Evolutionary conservation across 2,329 filamentous ascomycete species (phyloP).

Genomic region (Aspergillus pseudonomiae): DNA sequence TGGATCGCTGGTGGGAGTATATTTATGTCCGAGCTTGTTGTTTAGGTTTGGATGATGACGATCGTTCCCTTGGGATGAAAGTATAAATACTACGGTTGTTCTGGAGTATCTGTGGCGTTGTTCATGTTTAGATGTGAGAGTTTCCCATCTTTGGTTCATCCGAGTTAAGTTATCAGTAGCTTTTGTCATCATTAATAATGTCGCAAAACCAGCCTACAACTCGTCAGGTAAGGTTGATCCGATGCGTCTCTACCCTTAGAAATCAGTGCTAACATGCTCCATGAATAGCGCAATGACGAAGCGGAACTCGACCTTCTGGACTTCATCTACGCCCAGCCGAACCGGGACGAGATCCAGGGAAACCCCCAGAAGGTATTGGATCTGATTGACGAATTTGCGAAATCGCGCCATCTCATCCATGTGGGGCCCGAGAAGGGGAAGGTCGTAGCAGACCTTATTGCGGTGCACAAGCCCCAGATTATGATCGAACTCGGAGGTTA

Average conservation of each 20-base stretch:
- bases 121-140: not conserved
- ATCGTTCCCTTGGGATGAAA: not conserved
- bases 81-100: not conserved
- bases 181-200: not conserved
- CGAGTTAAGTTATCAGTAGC: not conserved
- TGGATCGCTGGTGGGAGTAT: not conserved
- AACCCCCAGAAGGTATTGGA: conserved; percentile 66
- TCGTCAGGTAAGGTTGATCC: not conserved
- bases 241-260: not conserved
- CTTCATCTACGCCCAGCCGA: conserved; percentile 65
- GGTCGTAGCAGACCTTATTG: conserved; percentile 70
- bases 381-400: conserved; percentile 71
- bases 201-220: not conserved
- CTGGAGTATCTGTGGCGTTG: not conserved
- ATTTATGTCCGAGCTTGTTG: not conserved
- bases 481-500: conserved; percentile 84
- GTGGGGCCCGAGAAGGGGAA: conserved; percentile 74
- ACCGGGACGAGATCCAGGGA: conserved; percentile 65
- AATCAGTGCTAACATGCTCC: not conserved
- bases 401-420: conserved; percentile 76
- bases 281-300: conserved; percentile 60
- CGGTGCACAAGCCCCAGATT: conserved; percentile 63
- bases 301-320: conserved; percentile 74
- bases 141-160: not conserved
- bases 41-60: not conserved